phyloP scores from a whole-genome alignment of 1,284 basidiomycete genomes.

The Mycena sp. region DNA sequence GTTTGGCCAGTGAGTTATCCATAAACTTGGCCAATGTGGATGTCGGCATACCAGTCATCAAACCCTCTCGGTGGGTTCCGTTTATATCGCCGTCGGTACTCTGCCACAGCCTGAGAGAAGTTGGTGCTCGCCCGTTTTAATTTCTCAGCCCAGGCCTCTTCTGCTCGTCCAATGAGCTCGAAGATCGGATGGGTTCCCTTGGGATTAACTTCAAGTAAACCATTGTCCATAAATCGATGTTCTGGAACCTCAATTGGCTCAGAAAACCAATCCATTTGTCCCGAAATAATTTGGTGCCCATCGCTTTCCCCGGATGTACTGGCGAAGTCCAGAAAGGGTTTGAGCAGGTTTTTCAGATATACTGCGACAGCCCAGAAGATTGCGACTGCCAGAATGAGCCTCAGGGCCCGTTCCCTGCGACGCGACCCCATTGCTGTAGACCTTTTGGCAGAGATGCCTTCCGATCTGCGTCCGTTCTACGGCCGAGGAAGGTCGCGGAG shows the following conservation, averaged over 20 bases:
- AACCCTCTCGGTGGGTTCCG: slow-evolving; percentile 63
- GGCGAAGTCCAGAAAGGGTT: too few relatives aligned
- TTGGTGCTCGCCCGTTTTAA: slow-evolving; percentile 62
- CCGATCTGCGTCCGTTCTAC: too few relatives aligned
- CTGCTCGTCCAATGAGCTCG: slow-evolving; percentile 61
- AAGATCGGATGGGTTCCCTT: slow-evolving; percentile 60
- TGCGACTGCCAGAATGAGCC: background rate
- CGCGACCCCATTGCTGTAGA: too few relatives aligned
- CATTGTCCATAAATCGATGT: slow-evolving; percentile 40
- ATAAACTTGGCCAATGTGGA: background rate
- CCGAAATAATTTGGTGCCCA: too few relatives aligned
- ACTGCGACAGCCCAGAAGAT: background rate
- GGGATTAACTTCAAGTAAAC: slow-evolving; percentile 49
- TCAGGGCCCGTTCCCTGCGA: background rate
- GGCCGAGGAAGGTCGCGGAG: too few relatives aligned
- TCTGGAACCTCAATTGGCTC: background rate
- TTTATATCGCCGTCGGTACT: slow-evolving; percentile 62
- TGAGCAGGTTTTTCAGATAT: background rate
- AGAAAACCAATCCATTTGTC: too few relatives aligned
- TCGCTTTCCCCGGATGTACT: too few relatives aligned
- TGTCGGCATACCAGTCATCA: slow-evolving; percentile 54
- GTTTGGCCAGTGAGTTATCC: background rate
- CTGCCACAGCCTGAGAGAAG: slow-evolving; percentile 60
- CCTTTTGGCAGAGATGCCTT: too few relatives aligned
- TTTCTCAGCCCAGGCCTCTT: slow-evolving; percentile 59